Conservation (phyloP, 2,329 filamentous ascomycete genomes). For the Magnaporthales sp. region DNA sequence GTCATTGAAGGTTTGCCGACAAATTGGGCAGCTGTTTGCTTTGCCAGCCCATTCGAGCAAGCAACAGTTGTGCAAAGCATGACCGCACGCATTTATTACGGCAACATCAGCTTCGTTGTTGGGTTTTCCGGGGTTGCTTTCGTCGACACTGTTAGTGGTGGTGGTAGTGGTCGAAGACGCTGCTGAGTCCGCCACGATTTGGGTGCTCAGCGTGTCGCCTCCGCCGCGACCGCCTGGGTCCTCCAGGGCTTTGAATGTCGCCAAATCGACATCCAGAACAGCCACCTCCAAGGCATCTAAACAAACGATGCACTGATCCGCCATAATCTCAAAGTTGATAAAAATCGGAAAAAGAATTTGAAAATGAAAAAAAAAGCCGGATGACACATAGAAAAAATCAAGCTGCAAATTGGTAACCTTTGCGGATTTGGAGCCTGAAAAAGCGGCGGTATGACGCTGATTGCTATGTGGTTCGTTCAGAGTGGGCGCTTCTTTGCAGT, state of each 20-base stretch:
- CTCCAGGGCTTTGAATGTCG: constrained; percentile 10
- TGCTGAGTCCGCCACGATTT: constrained; percentile 4
- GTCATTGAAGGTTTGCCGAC: constrained; percentile 81
- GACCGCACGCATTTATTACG: constrained; percentile 68
- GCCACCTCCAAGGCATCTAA: constrained; percentile 44
- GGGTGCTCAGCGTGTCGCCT: constrained; percentile 8
- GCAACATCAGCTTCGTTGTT: constrained; percentile 40
- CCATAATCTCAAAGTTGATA: constrained; percentile 27
- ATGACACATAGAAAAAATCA: background rate
- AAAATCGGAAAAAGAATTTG: background rate
- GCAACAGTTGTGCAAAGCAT: constrained; percentile 88
- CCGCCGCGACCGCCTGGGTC: constrained; percentile 12
- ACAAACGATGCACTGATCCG: constrained; percentile 64
- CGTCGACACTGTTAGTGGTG: constrained; percentile 8
- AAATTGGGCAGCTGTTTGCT: constrained; percentile 97
- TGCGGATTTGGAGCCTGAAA: background rate
- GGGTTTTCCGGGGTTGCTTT: constrained; percentile 11
- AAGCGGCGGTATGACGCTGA: background rate
- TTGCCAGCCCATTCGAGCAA: constrained; percentile 91
- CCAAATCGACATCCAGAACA: constrained; percentile 1
- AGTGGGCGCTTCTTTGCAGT: background rate
- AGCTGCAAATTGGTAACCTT: background rate
- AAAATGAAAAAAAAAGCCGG: background rate
- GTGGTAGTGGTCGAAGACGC: background rate
- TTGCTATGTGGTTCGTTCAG: background rate